A percentile compares a stretch with the other conserved stretches of the same genome.
These are phyloP conservation scores for Obelidium mucronatum DNA, from an alignment of 192 early-diverging fungal genomes.

Conservation along the genomic window DNA sequence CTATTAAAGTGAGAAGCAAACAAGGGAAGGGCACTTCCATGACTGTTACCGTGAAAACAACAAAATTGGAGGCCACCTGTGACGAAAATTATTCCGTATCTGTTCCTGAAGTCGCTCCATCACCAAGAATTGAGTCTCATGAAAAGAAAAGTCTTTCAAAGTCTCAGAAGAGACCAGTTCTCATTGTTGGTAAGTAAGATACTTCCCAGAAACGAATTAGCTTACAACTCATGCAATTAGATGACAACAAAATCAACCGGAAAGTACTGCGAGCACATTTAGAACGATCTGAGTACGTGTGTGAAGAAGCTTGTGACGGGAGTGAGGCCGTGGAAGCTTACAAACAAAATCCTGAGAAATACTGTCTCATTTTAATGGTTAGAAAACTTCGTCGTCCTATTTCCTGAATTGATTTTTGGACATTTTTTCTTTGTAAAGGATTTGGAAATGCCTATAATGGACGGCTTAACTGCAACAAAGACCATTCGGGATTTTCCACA, in stretches of 20 bases:
- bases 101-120: too few species aligned
- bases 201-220: not conserved
- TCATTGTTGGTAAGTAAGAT: slow-evolving; percentile 1
- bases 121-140: too few species aligned
- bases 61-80: too few species aligned
- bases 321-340: not conserved
- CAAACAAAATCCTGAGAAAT: not conserved
- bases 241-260: slow-evolving; percentile 1
- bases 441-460: slow-evolving; percentile 10
- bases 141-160: not conserved
- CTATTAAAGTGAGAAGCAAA: not conserved
- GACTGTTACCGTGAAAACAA: not conserved
- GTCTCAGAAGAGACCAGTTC: not conserved
- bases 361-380: not conserved
- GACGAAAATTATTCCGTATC: too few species aligned
- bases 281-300: not conserved
- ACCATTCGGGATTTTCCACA: not conserved
- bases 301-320: not conserved
- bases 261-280: slow-evolving; percentile 6
- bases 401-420: not conserved
- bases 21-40: slow-evolving; percentile 3
- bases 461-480: not conserved
- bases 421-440: not conserved
- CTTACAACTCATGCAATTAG: not conserved
- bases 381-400: too few species aligned